Evolutionary conservation across 805 yeast genomes (phyloP), one percentile per base, ranked within the genome.

Genomic region (Pichia scutulata): DNA sequence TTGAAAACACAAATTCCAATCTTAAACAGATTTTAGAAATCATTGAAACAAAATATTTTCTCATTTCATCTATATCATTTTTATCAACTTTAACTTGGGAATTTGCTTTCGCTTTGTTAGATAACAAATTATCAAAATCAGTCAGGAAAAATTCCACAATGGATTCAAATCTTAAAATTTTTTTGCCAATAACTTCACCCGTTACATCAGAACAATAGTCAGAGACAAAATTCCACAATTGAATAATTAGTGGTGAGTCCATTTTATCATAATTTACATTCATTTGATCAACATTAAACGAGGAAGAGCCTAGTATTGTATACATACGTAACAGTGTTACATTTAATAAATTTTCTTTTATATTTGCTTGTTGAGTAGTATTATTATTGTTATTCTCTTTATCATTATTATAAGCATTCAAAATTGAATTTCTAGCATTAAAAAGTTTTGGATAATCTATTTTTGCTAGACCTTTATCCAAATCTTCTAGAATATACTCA

Each of bases 231-330:
- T 74, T 60, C 89, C 89, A 83, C 70, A 79, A 72, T 52, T 81
- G 84, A 23, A 75, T 67, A 22, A 81, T 69, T 25, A 77, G 70
- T 1, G 81, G 76, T n/a, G 79, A 66, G 57, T 82, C 87, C 3
- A 60, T 28, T 1, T 56, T 43, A n/a, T 55, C 57, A 23, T 45
- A 51, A 18, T 47, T 25, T 4, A 67, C 66, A 51, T 66, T 70
- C 3, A 70, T 59, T 23, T 66, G 59, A 37, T 68, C 67, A 7
- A 68, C 64, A 18, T 46, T 50, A 25, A 52, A 52, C 10, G 41
- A 46, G 7, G 48, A 43, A 30, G 49, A 52, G 4, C 59, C 57
- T 22, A 63, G 48, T 9, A 58, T 36, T 7, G 50, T 28, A 48
- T 52, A 64, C n/a, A 68, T 47, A 9, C 61, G 56, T 12, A 54